Evolutionary conservation across 176 grass and related monocot genomes (phyloP).

Genomic region (Juncus effusus): DNA sequence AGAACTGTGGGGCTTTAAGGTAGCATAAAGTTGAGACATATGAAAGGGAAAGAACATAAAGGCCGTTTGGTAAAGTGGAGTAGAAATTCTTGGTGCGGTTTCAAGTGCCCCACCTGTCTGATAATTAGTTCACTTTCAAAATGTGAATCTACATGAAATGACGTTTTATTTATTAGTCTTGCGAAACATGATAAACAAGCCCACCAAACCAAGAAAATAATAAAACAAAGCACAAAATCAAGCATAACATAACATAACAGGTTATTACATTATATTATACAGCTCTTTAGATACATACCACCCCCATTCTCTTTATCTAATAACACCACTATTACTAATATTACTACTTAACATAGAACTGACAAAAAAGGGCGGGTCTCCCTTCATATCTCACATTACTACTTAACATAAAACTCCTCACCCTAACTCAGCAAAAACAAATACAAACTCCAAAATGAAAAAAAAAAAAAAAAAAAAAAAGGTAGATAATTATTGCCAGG

Average conservation of each 20-base stretch:
- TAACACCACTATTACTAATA: neutral
- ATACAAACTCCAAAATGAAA: neutral
- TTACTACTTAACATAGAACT: constrained; percentile 1
- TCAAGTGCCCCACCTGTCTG: neutral
- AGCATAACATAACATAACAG: no score
- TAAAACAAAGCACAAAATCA: no score
- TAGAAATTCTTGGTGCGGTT: neutral
- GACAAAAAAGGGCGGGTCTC: neutral
- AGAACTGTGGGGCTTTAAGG: neutral
- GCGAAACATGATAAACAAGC: no score
- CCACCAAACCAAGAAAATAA: no score
- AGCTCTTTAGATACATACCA: constrained; percentile 12
- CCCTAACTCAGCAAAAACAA: neutral
- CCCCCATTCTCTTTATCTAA: neutral
- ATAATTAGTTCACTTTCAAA: neutral
- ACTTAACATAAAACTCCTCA: neutral
- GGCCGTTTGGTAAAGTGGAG: constrained; percentile 4
- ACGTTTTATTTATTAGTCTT: neutral
- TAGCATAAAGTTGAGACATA: constrained; percentile 3
- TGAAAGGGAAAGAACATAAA: constrained; percentile 10
- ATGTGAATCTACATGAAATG: neutral
- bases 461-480: neutral
- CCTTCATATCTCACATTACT: constrained; percentile 1
- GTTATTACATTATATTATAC: neutral
- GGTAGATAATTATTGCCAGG: neutral